Evolutionary conservation across 306 rosid genomes (phyloP).

Genomic region (Begonia masoniana): DNA sequence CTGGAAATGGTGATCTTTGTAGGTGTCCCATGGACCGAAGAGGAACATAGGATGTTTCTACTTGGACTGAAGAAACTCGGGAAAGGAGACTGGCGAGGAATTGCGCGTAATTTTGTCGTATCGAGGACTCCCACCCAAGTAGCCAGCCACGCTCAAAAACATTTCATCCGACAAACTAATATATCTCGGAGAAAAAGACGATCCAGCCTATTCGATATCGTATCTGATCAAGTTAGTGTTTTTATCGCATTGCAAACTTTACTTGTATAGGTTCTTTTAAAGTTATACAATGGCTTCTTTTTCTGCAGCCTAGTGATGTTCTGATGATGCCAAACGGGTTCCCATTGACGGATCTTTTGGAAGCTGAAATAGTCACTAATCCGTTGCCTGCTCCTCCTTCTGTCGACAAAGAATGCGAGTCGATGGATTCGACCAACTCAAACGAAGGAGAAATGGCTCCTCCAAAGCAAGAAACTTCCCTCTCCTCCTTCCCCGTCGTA

Average conservation of each 20-base stretch:
- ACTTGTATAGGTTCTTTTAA: too few species aligned
- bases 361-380: constrained; percentile 43
- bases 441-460: constrained; percentile 66
- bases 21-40: constrained; percentile 99
- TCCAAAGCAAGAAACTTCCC: constrained; percentile 32
- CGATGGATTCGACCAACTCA: constrained; percentile 89
- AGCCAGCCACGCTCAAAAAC: constrained; percentile 98
- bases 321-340: constrained; percentile 55
- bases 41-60: constrained; percentile 95
- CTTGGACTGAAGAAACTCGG: constrained; percentile 95
- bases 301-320: constrained; percentile 54
- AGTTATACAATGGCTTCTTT: not conserved
- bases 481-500: constrained; percentile 41
- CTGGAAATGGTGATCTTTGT: constrained; percentile 5
- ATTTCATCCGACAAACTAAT: constrained; percentile 90
- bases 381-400: constrained; percentile 66
- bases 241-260: too few species aligned
- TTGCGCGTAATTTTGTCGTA: constrained; percentile 82
- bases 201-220: constrained; percentile 88
- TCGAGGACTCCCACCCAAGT: constrained; percentile 98
- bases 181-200: constrained; percentile 90
- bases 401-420: constrained; percentile 83
- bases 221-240: constrained; percentile 77
- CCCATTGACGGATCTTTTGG: constrained; percentile 33
- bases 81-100: constrained; percentile 99